A percentile compares a stretch with the other conserved stretches of the same genome.
Evolutionary conservation across 805 yeast genomes (phyloP).

Genomic region (Sugiyamaella floridensis): DNA sequence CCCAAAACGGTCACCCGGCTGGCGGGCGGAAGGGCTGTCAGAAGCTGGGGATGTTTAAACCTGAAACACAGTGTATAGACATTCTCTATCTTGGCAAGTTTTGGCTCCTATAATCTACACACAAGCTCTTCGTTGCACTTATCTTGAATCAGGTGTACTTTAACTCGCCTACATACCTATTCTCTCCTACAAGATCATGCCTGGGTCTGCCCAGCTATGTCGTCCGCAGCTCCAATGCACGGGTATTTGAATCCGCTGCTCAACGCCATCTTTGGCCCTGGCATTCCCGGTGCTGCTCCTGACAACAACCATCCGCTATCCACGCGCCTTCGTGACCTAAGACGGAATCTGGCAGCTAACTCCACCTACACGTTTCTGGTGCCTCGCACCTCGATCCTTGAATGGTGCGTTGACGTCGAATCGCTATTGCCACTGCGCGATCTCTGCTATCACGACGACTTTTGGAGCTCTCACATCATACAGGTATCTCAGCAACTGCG

Average conservation of each 20-base stretch:
- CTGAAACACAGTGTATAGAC: background rate
- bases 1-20: background rate
- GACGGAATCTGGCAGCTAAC: slow-evolving; percentile 27
- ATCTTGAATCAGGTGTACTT: background rate
- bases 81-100: background rate
- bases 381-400: slow-evolving; percentile 49
- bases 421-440: slow-evolving; percentile 40
- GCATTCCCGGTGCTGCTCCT: slow-evolving; percentile 35
- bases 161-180: background rate
- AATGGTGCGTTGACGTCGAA: slow-evolving; percentile 35
- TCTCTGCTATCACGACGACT: slow-evolving; percentile 52
- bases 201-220: background rate
- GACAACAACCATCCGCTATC: slow-evolving; percentile 1
- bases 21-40: background rate
- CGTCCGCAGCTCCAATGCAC: background rate
- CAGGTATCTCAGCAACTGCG: slow-evolving; percentile 24
- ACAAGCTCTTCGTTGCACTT: background rate
- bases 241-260: slow-evolving; percentile 52
- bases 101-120: no score
- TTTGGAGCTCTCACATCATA: slow-evolving; percentile 57
- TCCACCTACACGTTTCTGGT: slow-evolving; percentile 56
- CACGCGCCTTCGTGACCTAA: slow-evolving; percentile 15
- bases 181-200: background rate
- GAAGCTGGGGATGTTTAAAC: background rate
- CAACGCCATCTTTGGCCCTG: slow-evolving; percentile 61